These are phyloP conservation scores for Diaporthe sp. DNA, from an alignment of 2,329 filamentous ascomycete genomes.

Conservation along the genomic window DNA sequence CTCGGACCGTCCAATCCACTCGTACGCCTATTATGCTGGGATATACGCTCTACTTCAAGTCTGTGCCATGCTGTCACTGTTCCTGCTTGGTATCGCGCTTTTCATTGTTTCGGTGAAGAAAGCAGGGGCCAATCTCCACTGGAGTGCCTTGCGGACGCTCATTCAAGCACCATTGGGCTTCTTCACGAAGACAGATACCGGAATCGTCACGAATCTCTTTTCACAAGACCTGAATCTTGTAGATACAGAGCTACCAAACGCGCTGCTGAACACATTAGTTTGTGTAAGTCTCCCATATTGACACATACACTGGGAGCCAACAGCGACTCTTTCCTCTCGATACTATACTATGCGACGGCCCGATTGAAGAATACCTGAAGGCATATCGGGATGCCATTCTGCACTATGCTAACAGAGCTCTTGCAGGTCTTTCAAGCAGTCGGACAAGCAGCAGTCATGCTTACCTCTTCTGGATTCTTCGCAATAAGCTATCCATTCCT, in stretches of 20 bases:
- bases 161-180: slow-evolving; percentile 56
- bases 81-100: slow-evolving; percentile 38
- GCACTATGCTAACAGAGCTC: slow-evolving; percentile 23
- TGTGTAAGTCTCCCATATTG: slow-evolving; percentile 6
- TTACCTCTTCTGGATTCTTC: slow-evolving; percentile 56
- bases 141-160: slow-evolving; percentile 49
- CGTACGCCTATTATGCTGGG: slow-evolving; percentile 43
- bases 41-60: slow-evolving; percentile 44
- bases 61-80: slow-evolving; percentile 39
- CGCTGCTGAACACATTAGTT: slow-evolving; percentile 47
- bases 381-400: neutral
- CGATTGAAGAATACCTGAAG: too few species aligned
- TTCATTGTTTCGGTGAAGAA: slow-evolving; percentile 46
- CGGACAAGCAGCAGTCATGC: slow-evolving; percentile 62
- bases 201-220: slow-evolving; percentile 58
- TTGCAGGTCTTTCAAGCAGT: slow-evolving; percentile 45
- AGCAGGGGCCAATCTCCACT: slow-evolving; percentile 51
- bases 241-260: slow-evolving; percentile 53
- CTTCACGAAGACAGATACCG: slow-evolving; percentile 56
- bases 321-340: too few species aligned
- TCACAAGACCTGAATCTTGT: slow-evolving; percentile 59
- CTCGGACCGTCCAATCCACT: slow-evolving; percentile 30
- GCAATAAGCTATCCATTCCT: slow-evolving; percentile 62
- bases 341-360: too few species aligned
- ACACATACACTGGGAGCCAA: too few species aligned